These are phyloP conservation scores for Cladophialophora exuberans DNA, from an alignment of 2,329 filamentous ascomycete species.

Conservation along the genomic window DNA sequence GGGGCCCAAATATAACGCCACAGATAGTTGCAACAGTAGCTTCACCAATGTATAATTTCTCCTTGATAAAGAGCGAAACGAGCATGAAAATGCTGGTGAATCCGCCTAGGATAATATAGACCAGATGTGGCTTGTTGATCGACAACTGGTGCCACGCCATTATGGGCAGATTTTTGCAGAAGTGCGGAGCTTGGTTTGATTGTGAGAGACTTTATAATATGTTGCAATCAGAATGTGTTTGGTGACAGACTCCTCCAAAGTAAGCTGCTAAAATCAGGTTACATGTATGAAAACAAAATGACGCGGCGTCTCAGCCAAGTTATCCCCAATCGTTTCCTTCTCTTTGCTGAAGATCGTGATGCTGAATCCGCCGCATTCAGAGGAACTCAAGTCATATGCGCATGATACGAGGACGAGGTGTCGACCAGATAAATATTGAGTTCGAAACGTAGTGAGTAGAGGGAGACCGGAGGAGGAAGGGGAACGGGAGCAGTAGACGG, in stretches of 20 bases:
- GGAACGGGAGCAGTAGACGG: no score
- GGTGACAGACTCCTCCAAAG: slow-evolving; percentile 30
- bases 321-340: slow-evolving; percentile 32
- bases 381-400: background rate
- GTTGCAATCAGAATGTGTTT: slow-evolving; percentile 5
- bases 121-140: slow-evolving; percentile 93
- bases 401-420: background rate
- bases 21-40: slow-evolving; percentile 83
- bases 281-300: slow-evolving; percentile 7
- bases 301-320: slow-evolving; percentile 3
- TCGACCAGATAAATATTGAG: background rate
- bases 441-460: background rate
- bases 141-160: slow-evolving; percentile 58
- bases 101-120: slow-evolving; percentile 96
- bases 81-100: slow-evolving; percentile 99
- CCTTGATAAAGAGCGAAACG: slow-evolving; percentile 96
- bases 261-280: background rate
- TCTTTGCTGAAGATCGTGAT: slow-evolving; percentile 26
- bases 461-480: background rate
- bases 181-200: background rate
- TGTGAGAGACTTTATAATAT: background rate
- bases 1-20: slow-evolving; percentile 71
- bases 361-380: slow-evolving; percentile 30
- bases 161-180: slow-evolving; percentile 21
- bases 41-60: slow-evolving; percentile 97